Evolutionary conservation across 345 rosid species (phyloP), one percentile per base, ranked within the genome.

Genomic region (Ricinus communis): DNA sequence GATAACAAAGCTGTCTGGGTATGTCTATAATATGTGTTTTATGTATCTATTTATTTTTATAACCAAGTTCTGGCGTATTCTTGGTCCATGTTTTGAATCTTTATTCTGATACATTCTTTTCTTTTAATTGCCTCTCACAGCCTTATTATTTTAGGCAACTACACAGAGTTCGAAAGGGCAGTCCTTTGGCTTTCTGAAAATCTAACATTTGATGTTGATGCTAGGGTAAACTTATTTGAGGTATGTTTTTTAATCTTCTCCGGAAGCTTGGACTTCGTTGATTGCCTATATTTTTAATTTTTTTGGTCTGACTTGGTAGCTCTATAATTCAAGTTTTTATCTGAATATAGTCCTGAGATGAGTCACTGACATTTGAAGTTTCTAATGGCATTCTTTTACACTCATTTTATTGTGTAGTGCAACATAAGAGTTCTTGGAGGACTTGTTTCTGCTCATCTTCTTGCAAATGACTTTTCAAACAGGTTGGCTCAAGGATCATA

Each of bases 401-500:
- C 76, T 78, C 77, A 62, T 77, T 79, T 73, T 78, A 70, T 77
- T 71, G 54, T 85, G 85, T 74, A 94, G 98, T 90, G 97, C 93
- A 94, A 94, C 85, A 91, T 94, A 81, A 85, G 98, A 90, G 85
- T 91, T 81, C 98, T 94, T 81, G 96, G 98, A 81, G 98, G 97
- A 85, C 98, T 94, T 84, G 85, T 94, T 74, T 90, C 98, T 80
- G 96, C 96, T 75, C 98, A 94, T 90, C 86, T 94, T 86, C 98
- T 94, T 91, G 96, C 97, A 74, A 88, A 87, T 69, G 93, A 90
- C 79, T 84, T 94, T 70, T 78, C 86, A 50, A 83, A 83, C 85
- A 86, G 87, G 88, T 74, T 94, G 87, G 72, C 83, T 73, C 90
- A 80, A 76, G 91, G 98, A 49, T 83, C 89, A 68, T 90, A 91